These are phyloP conservation scores for Metarhizium humberi DNA, from an alignment of 2,329 filamentous ascomycete species.

Conservation along the genomic window DNA sequence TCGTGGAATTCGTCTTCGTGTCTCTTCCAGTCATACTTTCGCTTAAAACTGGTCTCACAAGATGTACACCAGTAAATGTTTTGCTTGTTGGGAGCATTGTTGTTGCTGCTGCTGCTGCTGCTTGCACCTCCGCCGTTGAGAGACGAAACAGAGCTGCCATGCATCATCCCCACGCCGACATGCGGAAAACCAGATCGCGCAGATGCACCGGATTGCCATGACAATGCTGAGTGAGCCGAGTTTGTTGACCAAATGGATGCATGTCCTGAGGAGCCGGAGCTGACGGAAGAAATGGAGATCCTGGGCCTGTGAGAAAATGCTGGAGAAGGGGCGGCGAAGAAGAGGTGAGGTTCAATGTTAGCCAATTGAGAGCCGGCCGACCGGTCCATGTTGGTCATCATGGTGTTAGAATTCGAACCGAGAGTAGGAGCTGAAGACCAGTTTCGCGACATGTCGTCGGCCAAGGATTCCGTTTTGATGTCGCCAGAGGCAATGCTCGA, in stretches of 20 bases:
- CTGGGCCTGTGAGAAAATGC: constrained; percentile 31
- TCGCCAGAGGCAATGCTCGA: constrained; percentile 14
- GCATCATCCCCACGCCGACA: constrained; percentile 21
- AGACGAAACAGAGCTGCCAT: constrained; percentile 17
- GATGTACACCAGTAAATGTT: constrained; percentile 49
- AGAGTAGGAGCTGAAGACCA: constrained; percentile 11
- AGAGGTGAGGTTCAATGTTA: constrained; percentile 17
- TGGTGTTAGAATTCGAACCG: constrained; percentile 3
- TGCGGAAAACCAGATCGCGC: constrained; percentile 24
- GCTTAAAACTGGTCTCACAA: constrained; percentile 56
- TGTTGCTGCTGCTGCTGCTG: background rate
- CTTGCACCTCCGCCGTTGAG: background rate
- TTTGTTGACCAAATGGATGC: constrained; percentile 36
- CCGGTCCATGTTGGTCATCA: constrained; percentile 5
- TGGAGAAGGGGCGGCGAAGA: constrained; percentile 23
- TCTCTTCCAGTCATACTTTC: constrained; percentile 61
- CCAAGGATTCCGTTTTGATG: constrained; percentile 20
- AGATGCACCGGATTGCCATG: constrained; percentile 27
- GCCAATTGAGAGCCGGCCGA: constrained; percentile 1
- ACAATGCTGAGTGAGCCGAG: constrained; percentile 29
- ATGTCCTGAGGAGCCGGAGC: constrained; percentile 39
- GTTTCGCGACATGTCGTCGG: constrained; percentile 18
- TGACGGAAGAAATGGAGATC: constrained; percentile 40
- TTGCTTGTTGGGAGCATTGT: constrained; percentile 18
- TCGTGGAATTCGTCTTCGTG: constrained; percentile 64